Evolutionary conservation across 2,329 filamentous ascomycete genomes (phyloP).

Genomic region (Xylariaceae sp.): DNA sequence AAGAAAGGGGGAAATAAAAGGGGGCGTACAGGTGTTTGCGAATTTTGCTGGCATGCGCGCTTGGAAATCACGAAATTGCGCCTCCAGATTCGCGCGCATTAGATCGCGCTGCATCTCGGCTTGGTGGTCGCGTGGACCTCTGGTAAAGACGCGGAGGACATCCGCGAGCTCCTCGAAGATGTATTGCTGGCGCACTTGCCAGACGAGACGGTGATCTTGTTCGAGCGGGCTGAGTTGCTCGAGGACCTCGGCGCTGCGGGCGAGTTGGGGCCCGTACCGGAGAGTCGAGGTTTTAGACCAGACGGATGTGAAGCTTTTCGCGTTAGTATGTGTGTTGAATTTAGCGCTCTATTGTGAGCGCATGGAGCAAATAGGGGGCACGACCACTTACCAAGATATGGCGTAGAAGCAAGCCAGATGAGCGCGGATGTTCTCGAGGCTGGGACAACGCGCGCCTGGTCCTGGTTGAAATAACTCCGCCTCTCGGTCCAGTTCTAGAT

Average conservation of each 20-base stretch:
- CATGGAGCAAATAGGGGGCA: neutral
- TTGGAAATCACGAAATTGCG: conserved; percentile 42
- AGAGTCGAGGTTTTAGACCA: conserved; percentile 36
- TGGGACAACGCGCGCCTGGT: conserved; percentile 24
- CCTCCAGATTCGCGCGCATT: conserved; percentile 44
- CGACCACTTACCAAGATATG: conserved; percentile 36
- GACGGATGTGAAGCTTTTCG: conserved; percentile 34
- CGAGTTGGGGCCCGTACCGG: conserved; percentile 40
- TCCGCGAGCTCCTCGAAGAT: conserved; percentile 37
- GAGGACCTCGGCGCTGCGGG: conserved; percentile 42
- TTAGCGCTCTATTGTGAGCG: neutral
- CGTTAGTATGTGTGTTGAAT: neutral
- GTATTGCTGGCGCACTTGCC: conserved; percentile 39
- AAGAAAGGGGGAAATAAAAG: neutral
- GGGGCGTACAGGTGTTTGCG: conserved; percentile 22
- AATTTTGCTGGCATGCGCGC: conserved; percentile 33
- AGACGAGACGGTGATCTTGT: conserved; percentile 40
- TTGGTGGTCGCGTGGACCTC: conserved; percentile 22
- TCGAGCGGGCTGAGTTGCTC: conserved; percentile 34
- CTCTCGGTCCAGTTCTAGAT: conserved; percentile 46
- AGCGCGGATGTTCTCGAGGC: conserved; percentile 41
- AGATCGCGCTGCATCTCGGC: conserved; percentile 40
- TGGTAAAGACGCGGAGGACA: conserved; percentile 27
- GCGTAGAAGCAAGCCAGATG: conserved; percentile 44
- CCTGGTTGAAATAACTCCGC: conserved; percentile 19